phyloP scores from a whole-genome alignment of 768 basidiomycete genomes.

The Terana coerulea region DNA sequence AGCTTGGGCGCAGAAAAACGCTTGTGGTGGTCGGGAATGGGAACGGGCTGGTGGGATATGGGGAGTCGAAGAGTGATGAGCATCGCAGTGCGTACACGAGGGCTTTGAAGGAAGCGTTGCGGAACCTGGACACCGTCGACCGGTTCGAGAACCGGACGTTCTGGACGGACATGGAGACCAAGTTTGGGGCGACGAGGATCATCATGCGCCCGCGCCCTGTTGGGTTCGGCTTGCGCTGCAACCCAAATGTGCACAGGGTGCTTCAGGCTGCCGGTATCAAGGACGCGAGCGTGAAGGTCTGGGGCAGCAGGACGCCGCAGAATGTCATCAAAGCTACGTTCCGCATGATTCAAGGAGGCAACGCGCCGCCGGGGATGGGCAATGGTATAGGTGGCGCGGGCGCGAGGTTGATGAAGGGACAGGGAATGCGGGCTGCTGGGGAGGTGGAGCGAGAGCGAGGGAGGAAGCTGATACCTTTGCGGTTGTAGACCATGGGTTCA shows the following conservation, averaged over 20 bases:
- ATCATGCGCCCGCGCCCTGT: slow-evolving; percentile 78
- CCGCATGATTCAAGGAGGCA: slow-evolving; percentile 81
- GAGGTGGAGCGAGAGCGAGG: slow-evolving; percentile 84
- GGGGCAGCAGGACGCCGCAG: slow-evolving; percentile 85
- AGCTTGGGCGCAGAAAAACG: slow-evolving; percentile 58
- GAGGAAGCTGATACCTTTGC: slow-evolving; percentile 52
- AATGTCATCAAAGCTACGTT: slow-evolving; percentile 85
- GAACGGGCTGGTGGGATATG: slow-evolving; percentile 77
- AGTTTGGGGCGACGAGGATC: slow-evolving; percentile 81
- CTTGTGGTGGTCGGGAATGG: slow-evolving; percentile 81
- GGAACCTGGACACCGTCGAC: slow-evolving; percentile 89
- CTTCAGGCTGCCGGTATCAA: slow-evolving; percentile 93
- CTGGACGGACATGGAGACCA: slow-evolving; percentile 84
- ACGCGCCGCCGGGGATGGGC: slow-evolving; percentile 77
- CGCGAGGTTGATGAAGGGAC: slow-evolving; percentile 68
- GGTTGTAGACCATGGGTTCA: not conserved
- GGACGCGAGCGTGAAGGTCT: slow-evolving; percentile 92
- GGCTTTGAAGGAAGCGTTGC: slow-evolving; percentile 66
- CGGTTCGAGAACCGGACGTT: slow-evolving; percentile 95
- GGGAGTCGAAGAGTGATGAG: slow-evolving; percentile 74
- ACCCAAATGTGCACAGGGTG: slow-evolving; percentile 85
- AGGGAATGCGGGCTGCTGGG: slow-evolving; percentile 61
- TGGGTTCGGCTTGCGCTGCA: slow-evolving; percentile 90
- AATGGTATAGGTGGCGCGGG: slow-evolving; percentile 75
- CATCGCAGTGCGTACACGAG: slow-evolving; percentile 36